Evolutionary conservation across 768 basidiomycete species (phyloP), one percentile per base, ranked within the genome.

Genomic region (Coprinellus micaceus): DNA sequence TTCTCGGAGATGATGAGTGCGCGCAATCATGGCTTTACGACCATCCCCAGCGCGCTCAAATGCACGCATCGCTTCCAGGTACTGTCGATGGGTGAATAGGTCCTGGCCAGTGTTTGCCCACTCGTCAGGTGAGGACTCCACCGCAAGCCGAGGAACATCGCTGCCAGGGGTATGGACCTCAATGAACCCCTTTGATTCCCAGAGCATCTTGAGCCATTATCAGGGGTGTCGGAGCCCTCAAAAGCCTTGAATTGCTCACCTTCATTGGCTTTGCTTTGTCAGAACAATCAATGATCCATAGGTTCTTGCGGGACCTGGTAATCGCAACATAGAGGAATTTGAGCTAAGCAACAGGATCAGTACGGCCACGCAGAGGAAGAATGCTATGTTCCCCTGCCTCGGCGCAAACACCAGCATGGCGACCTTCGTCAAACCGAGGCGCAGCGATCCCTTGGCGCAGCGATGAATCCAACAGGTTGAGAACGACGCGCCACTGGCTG

Each of bases 261-360:
- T 76, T 72, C 81, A 87, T 83, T 2, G 84, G 77, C 39, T 82
- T 77, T 17, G 78, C 73, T 55, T 77, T 82, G 0, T 73, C 68
- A 0, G 86, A 87, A 30, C 72, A 75, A 64, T 89, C 88, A 1
- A 80, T 79, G 19, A 90, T 82, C 86, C 88, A 87, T 6, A 89
- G 63, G 50, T 86, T 85, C 53, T 83, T 85, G 39, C 84, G 76
- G 0, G 87, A 86, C 40, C 88, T 68, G 0, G 88, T 89, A 17
- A 88, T 78, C 0, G 85, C 88, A 3, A 89, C 87, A 54, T 89
- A 89, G 0, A 89, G 68, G 43, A 74, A 77, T 61, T 89, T 89
- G 22, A 89, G 71, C 86, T 88, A 40, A 15, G 50, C 2, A 19
- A 13, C 13, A 39, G 17, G 11, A 11, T 36, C 4, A 39, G 12